A percentile compares a stretch with the other conserved stretches of the same genome.
Evolutionary conservation across 2,329 filamentous ascomycete genomes (phyloP).

Genomic region (Penicillium sp.): DNA sequence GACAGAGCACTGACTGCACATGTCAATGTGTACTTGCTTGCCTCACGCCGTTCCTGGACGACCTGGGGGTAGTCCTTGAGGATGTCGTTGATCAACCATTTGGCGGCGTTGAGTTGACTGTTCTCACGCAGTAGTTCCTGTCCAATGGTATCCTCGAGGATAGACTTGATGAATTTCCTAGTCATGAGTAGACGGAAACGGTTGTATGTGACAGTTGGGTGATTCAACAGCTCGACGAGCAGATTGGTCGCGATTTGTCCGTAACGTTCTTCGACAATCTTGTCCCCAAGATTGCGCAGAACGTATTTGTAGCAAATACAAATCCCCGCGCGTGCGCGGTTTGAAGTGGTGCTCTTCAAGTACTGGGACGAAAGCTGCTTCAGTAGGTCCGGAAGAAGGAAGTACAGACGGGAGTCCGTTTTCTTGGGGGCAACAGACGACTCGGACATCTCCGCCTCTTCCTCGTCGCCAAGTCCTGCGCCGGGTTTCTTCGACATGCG

Average conservation of each 20-base stretch:
- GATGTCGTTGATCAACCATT: constrained; percentile 76
- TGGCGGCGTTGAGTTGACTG: constrained; percentile 78
- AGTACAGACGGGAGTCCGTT: constrained; percentile 63
- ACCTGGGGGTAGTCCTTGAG: constrained; percentile 93
- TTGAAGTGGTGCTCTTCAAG: constrained; percentile 70
- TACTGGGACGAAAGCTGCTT: constrained; percentile 78
- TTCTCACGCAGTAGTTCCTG: constrained; percentile 80
- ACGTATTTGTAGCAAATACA: constrained; percentile 83
- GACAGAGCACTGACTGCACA: constrained; percentile 74
- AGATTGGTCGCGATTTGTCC: constrained; percentile 75
- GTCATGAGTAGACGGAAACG: constrained; percentile 83
- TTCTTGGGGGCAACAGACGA: constrained; percentile 70
- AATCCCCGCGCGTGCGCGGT: constrained; percentile 75
- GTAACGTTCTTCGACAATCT: constrained; percentile 78
- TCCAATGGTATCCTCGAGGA: constrained; percentile 80
- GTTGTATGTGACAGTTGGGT: constrained; percentile 72
- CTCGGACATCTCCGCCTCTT: constrained; percentile 66
- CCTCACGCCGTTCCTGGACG: constrained; percentile 80
- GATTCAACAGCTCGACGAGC: constrained; percentile 73
- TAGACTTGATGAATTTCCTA: constrained; percentile 75
- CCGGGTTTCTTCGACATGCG: constrained; percentile 64
- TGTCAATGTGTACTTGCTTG: constrained; percentile 79
- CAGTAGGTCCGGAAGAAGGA: constrained; percentile 74
- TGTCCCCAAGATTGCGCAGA: constrained; percentile 72
- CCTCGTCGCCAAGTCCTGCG: constrained; percentile 61